phyloP scores from a whole-genome alignment of 2,329 filamentous ascomycete genomes.

The Paraphaeosphaeria minitans region DNA sequence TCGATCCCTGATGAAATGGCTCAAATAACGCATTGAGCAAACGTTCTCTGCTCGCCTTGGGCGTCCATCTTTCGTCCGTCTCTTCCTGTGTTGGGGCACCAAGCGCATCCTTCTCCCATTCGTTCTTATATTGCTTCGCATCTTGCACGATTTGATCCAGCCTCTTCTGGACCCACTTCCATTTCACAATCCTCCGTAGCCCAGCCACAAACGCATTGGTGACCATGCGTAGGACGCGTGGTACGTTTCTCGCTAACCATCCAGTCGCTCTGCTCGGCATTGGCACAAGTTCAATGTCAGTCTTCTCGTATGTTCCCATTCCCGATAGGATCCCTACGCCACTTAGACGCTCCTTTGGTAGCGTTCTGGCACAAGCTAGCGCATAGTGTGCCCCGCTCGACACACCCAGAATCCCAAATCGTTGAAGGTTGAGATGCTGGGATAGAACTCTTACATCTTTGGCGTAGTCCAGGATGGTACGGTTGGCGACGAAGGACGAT shows the following conservation, averaged over 20 bases:
- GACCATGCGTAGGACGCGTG: not conserved
- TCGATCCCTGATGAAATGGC: not conserved
- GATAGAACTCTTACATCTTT: not conserved
- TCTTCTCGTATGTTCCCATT: constrained; percentile 11
- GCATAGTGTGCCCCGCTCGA: not conserved
- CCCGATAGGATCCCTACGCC: constrained; percentile 8
- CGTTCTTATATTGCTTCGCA: not conserved
- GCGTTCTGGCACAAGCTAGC: not conserved
- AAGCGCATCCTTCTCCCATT: constrained; percentile 5
- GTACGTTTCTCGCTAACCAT: constrained; percentile 4
- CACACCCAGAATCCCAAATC: not conserved
- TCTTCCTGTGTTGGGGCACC: not conserved
- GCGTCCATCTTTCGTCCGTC: not conserved
- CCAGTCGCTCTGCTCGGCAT: not conserved
- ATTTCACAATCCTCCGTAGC: not conserved
- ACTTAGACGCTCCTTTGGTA: not conserved
- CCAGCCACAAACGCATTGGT: not conserved
- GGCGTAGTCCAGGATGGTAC: not conserved
- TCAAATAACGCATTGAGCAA: not conserved
- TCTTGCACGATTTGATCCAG: not conserved
- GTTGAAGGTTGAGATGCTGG: not conserved
- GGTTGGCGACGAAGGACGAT: not conserved
- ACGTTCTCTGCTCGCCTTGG: not conserved
- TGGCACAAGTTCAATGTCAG: not conserved
- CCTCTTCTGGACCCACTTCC: not conserved